Base-by-base conservation (phyloP, 2,329 filamentous ascomycete species). In the Colletotrichum phormii region DNA sequence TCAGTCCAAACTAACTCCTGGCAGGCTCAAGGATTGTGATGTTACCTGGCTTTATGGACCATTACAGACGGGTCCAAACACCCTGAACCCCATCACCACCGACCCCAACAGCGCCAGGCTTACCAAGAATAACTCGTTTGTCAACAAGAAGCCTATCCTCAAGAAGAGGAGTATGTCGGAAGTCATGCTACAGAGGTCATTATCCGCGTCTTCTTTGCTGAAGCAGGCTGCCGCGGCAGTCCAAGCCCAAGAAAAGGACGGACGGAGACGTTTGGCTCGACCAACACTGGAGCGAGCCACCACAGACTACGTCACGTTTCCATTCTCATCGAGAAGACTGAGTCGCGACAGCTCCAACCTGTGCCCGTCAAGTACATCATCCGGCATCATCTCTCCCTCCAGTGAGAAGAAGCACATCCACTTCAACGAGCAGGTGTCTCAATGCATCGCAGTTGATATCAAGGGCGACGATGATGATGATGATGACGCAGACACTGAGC, bases 81-180 rank as follows among this genome's bases (percentile, higher is more conserved):
- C 87, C 31, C 80, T 89, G 13, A 86, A 90, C 70, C 73, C 86
- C 77, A 79, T 85, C 6, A 82, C 84, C 64, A 83, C 82, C 80
- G 29, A 80, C 75, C 75, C 80, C 13, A 77, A 72, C 29, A 88
- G 85, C 74, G 81, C 83, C 4, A 80, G 83, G 18, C 72, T 90
- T 18, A 89, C 87, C 33, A 88, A 89, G 77, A 85, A 85, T 5
- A 85, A 86, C 76, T 95, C 94, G 0, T 93, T 95, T 75, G 83
- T 93, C 75, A 86, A 80, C 76, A 95, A 95, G 84, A 98, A 98
- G 83, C 94, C 95, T 1, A 98, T 98, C 72, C 84, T 99, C 72
- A 98, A 98, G 85, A 98, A 98, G 87, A 91, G 95, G 76, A 98
- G 94, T 82, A 96, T 97, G 88, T 98, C 96, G 0, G 96, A 98